Evolutionary conservation across 768 basidiomycete genomes (phyloP).

Genomic region (Collybia sp.): DNA sequence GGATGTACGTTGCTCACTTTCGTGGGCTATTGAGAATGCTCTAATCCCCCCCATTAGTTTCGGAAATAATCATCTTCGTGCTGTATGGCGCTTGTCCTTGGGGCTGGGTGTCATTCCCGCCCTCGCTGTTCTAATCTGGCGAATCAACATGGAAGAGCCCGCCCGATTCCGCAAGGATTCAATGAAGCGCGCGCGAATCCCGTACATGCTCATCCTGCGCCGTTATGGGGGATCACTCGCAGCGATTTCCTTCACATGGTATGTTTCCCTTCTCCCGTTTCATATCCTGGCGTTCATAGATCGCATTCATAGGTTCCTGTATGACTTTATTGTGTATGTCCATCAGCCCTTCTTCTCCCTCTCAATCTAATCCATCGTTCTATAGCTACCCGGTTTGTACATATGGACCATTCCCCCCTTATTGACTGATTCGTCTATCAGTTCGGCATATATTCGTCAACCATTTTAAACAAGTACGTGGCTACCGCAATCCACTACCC

Average conservation of each 20-base stretch:
- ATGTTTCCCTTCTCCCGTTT: constrained; percentile 9
- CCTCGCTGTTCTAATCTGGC: constrained; percentile 79
- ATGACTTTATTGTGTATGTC: constrained; percentile 73
- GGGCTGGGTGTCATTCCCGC: constrained; percentile 85
- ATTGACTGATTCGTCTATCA: constrained; percentile 14
- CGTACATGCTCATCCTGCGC: constrained; percentile 70
- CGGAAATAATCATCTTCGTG: constrained; percentile 72
- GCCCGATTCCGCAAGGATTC: constrained; percentile 68
- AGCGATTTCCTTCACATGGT: constrained; percentile 79
- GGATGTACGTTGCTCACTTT: constrained; percentile 60
- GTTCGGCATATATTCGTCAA: constrained; percentile 82
- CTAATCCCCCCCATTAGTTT: constrained; percentile 46
- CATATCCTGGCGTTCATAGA: constrained; percentile 1
- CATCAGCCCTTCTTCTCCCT: neutral
- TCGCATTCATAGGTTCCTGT: constrained; percentile 52
- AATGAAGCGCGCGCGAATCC: constrained; percentile 72
- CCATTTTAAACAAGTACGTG: constrained; percentile 60
- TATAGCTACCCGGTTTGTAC: constrained; percentile 52
- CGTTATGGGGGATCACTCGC: constrained; percentile 73
- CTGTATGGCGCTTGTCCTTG: constrained; percentile 84
- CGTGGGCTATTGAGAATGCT: neutral
- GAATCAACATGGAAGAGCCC: constrained; percentile 80
- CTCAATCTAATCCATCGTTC: neutral
- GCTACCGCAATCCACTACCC: neutral
- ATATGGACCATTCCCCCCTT: too few species aligned